Conservation (phyloP, 176 grass and related monocot species). For the Oryza punctata region DNA sequence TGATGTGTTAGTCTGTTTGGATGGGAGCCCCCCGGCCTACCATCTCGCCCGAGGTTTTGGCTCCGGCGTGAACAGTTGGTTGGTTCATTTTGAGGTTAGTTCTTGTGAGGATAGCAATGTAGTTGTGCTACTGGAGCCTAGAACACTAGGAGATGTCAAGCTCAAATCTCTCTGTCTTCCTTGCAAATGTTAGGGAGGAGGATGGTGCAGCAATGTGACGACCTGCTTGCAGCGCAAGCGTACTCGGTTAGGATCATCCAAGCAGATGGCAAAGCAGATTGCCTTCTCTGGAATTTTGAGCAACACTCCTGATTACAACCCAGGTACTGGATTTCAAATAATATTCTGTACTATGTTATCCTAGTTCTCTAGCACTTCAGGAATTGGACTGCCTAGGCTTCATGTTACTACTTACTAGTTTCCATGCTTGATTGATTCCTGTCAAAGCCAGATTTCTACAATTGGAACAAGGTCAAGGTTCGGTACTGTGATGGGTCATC, state of each 20-base stretch:
- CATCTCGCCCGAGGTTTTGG: constrained; percentile 71
- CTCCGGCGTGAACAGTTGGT: constrained; percentile 75
- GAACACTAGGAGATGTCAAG: background rate
- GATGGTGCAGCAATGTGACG: constrained; percentile 77
- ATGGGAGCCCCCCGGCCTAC: constrained; percentile 86
- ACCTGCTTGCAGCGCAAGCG: constrained; percentile 62
- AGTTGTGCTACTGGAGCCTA: background rate
- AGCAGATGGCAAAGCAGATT: constrained; percentile 67
- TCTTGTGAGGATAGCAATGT: background rate
- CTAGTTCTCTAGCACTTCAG: constrained; percentile 6
- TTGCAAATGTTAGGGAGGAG: constrained; percentile 70
- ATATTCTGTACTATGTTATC: background rate
- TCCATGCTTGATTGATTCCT: constrained; percentile 2
- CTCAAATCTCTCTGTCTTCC: background rate
- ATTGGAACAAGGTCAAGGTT: constrained; percentile 91
- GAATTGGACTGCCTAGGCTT: background rate
- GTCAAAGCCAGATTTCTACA: constrained; percentile 76
- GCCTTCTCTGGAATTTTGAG: constrained; percentile 88
- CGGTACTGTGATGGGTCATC: constrained; percentile 90
- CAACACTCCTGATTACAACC: constrained; percentile 57
- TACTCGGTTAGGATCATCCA: constrained; percentile 81
- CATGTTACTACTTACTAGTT: background rate
- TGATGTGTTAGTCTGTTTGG: constrained; percentile 65
- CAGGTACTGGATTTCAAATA: constrained; percentile 46
- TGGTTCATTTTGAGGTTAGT: constrained; percentile 75